Evolutionary conservation across 768 basidiomycete genomes (phyloP), one percentile per base, ranked within the genome.

Genomic region (Tulasnella sp.): DNA sequence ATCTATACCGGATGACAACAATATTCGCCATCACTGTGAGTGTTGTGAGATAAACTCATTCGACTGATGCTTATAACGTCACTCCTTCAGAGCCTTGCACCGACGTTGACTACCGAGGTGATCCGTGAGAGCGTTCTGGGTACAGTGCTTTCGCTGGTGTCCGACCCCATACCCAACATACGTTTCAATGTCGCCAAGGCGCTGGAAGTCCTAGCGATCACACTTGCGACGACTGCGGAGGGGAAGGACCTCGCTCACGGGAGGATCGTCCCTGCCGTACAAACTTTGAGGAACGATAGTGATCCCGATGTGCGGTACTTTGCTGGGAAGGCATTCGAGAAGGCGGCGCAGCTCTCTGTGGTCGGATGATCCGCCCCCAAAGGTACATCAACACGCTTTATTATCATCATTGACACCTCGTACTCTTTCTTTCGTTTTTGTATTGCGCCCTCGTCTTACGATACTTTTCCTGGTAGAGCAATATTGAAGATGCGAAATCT

Each of bases 271-370:
- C 90, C 94, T n/a, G 80, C 81, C 19, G 71, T 98, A 65, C 87
- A 95, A 66, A 85, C 85, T 66, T 81, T 91, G 72, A 85, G 88
- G 74, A 82, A 81, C 63, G 96, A 99, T 69, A 72, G 76, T 49
- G 96, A 99, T 73, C 91, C 95, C 21, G 96, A 99, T 75, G 96
- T 99, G 51, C 83, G 93, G 68, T 98, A 88, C 75, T 96, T 94
- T 72, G 88, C 93, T 13, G 75, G 80, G 48, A 84, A 86, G 61
- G 93, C 90, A 48, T 74, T 88, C 56, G 86, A 88, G 68, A 78
- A 77, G 62, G 65, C 67, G n/a, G 51, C 29, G 7, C 34, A 38
- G 19, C 23, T 52, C 7, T 4, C 51, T 32, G 26, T 52, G 51
- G 51, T 52, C 23, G 34, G 51, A n/a, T 24, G 23, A 34, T 5